Percentiles rank a stretch among this genome's conserved stretches.
These are phyloP conservation scores for Salix exigua DNA, from an alignment of 345 rosid genomes.

Conservation along the genomic window DNA sequence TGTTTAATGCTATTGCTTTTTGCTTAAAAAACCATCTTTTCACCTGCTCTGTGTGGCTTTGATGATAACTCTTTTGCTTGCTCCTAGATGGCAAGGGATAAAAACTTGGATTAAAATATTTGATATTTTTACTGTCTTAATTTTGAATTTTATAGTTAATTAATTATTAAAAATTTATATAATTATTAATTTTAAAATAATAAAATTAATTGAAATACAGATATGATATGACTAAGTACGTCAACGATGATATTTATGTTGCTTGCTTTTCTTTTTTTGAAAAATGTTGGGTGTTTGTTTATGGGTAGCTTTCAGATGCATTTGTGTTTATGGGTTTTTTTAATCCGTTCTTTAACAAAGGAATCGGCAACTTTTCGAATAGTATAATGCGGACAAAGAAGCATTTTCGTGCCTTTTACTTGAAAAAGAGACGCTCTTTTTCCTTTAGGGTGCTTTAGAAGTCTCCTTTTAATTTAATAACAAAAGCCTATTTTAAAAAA, in stretches of 20 bases:
- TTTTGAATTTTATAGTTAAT: no score
- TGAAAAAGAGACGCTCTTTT: slow-evolving; percentile 41
- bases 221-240: no score
- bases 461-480: slow-evolving; percentile 36
- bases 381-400: slow-evolving; percentile 40
- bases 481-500: not conserved
- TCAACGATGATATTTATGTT: no score
- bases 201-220: no score
- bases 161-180: no score
- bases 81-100: not conserved
- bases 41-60: slow-evolving; percentile 33
- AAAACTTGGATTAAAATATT: no score
- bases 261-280: slow-evolving; percentile 12
- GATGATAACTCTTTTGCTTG: slow-evolving; percentile 36
- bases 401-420: slow-evolving; percentile 39
- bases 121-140: no score
- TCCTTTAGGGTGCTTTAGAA: slow-evolving; percentile 53
- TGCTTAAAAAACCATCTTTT: slow-evolving; percentile 18
- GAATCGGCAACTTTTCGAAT: slow-evolving; percentile 29
- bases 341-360: slow-evolving; percentile 42
- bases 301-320: slow-evolving; percentile 29
- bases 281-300: not conserved
- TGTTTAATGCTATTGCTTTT: slow-evolving; percentile 21
- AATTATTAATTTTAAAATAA: no score
- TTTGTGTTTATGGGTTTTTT: slow-evolving; percentile 16